Conservation (phyloP, 345 rosid species). For the Nasturtium officinale region DNA sequence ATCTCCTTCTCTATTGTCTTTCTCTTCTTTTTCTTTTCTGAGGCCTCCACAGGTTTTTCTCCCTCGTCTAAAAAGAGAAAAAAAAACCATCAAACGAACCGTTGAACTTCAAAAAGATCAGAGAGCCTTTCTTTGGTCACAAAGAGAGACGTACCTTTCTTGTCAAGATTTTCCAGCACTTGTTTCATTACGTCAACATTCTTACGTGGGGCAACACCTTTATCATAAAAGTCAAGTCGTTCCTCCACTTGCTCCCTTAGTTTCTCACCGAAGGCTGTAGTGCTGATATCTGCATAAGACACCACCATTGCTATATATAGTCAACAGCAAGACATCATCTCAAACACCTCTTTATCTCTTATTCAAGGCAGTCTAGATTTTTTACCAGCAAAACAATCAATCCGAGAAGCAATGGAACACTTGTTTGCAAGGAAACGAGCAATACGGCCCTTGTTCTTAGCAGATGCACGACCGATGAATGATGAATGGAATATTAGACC, state of each 20-base stretch:
- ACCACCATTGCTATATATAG: background rate
- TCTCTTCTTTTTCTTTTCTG: slow-evolving; percentile 55
- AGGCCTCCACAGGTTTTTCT: slow-evolving; percentile 48
- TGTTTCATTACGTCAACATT: slow-evolving; percentile 93
- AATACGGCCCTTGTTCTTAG: slow-evolving; percentile 92
- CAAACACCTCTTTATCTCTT: background rate
- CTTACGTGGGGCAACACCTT: slow-evolving; percentile 95
- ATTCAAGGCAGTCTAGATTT: background rate
- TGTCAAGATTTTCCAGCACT: slow-evolving; percentile 56
- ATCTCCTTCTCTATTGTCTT: slow-evolving; percentile 29
- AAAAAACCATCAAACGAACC: slow-evolving; percentile 15
- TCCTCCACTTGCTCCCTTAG: slow-evolving; percentile 96
- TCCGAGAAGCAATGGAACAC: slow-evolving; percentile 92
- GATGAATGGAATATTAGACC: slow-evolving; percentile 95
- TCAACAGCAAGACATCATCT: background rate
- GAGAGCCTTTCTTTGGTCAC: slow-evolving; percentile 8
- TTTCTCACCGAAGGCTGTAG: slow-evolving; percentile 80
- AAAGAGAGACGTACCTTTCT: slow-evolving; percentile 53
- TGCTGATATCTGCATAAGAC: slow-evolving; percentile 54
- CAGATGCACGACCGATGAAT: slow-evolving; percentile 86
- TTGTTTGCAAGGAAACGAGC: slow-evolving; percentile 97
- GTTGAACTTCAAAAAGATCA: background rate
- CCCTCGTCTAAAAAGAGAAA: slow-evolving; percentile 39
- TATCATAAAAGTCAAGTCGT: slow-evolving; percentile 85
- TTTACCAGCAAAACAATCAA: slow-evolving; percentile 90